phyloP scores from a whole-genome alignment of 2,329 filamentous ascomycete genomes.

The Microsporum canis region DNA sequence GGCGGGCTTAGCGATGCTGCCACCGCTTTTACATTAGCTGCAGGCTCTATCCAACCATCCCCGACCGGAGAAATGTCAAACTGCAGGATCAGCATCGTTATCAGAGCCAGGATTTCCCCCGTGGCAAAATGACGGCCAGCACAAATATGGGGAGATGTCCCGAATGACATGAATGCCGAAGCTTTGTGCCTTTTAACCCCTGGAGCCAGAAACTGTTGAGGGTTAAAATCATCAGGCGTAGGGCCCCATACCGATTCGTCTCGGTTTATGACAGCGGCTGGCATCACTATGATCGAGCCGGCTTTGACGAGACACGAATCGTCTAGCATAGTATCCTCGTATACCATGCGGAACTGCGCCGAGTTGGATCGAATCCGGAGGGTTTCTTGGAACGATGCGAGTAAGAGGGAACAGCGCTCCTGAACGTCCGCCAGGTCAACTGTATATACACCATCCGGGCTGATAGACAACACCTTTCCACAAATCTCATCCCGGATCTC shows the following conservation, averaged over 20 bases:
- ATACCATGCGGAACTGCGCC: not conserved
- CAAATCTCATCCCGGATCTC: conserved; percentile 2
- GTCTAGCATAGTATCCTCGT: not conserved
- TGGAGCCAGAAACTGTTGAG: not conserved
- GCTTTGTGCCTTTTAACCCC: not conserved
- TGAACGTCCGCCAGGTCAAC: not conserved
- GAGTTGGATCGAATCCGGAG: not conserved
- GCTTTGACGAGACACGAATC: conserved; percentile 2
- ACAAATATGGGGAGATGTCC: not conserved
- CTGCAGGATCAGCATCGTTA: not conserved
- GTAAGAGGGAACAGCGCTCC: not conserved
- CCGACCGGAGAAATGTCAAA: not conserved
- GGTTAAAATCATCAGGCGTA: not conserved
- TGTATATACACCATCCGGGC: not conserved
- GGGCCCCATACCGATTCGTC: not conserved
- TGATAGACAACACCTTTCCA: not conserved
- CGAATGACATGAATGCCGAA: not conserved
- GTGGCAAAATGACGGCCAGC: conserved; percentile 1
- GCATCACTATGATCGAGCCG: not conserved
- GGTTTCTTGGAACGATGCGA: not conserved
- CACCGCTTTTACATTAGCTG: not conserved
- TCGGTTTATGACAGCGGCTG: not conserved
- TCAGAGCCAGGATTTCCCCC: not conserved
- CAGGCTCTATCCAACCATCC: not conserved
- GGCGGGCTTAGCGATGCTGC: not conserved